Conservation (phyloP, 2,329 filamentous ascomycete genomes). For the Diaporthe helianthi region DNA sequence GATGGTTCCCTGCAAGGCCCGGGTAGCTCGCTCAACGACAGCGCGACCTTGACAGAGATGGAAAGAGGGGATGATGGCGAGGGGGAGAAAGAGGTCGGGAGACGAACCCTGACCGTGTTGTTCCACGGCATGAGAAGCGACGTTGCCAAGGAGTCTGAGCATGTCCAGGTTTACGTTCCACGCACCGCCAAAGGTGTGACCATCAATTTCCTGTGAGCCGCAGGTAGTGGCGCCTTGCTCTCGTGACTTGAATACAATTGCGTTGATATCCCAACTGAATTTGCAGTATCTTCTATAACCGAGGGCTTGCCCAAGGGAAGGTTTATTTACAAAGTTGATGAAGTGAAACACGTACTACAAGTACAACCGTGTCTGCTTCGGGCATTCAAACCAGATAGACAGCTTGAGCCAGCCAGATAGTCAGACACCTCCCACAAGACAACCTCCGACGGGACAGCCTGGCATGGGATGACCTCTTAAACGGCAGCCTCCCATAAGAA, state of each 20-base stretch:
- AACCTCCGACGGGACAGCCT: no score
- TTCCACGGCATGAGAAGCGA: neutral
- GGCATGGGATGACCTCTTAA: no score
- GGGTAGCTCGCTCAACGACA: neutral
- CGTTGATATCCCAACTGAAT: neutral
- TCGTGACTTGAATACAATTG: neutral
- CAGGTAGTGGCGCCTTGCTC: no score
- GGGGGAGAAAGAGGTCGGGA: no score
- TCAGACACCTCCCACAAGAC: no score
- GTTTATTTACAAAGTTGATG: neutral
- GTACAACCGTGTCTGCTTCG: neutral
- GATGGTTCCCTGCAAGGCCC: neutral
- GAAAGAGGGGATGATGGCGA: no score
- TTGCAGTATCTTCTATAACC: neutral
- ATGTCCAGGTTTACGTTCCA: neutral
- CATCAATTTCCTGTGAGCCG: neutral
- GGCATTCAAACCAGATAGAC: no score
- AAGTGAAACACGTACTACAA: conserved; percentile 10
- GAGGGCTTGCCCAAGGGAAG: neutral
- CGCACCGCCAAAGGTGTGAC: neutral
- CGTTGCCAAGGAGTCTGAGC: neutral
- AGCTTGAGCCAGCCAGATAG: no score
- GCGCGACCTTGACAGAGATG: neutral
- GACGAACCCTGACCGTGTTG: neutral
- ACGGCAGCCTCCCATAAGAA: no score